Evolutionary conservation across 352 stramenopile species (phyloP).

Genomic region (Globisporangium iwayamae): DNA sequence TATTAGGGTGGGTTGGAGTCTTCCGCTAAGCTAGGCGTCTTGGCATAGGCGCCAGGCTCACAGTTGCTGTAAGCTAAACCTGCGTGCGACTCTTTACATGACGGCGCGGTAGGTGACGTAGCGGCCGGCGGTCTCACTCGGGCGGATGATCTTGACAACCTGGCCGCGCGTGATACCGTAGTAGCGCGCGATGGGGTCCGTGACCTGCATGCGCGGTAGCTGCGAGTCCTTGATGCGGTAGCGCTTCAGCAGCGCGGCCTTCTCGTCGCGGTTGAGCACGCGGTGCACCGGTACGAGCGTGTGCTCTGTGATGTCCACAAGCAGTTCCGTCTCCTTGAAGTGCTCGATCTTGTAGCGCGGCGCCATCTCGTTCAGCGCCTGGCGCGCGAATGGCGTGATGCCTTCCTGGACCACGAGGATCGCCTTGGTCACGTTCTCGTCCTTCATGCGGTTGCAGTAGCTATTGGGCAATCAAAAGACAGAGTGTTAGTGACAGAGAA

Average conservation of each 20-base stretch:
- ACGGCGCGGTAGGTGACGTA: constrained; percentile 99
- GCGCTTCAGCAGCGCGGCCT: constrained; percentile 96
- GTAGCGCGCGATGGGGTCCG: constrained; percentile 98
- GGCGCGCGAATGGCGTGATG: constrained; percentile 97
- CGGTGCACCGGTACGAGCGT: constrained; percentile 98
- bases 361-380: constrained; percentile 95
- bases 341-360: constrained; percentile 93
- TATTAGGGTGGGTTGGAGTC: constrained; percentile 1
- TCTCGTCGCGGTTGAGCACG: constrained; percentile 96
- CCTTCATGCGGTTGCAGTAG: constrained; percentile 96
- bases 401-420: constrained; percentile 96
- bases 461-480: constrained; percentile 8
- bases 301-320: constrained; percentile 99
- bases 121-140: constrained; percentile 97
- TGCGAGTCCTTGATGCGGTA: constrained; percentile 99
- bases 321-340: constrained; percentile 98
- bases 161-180: constrained; percentile 94
- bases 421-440: constrained; percentile 95
- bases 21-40: neutral
- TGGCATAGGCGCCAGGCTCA: no score
- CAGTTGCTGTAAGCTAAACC: no score
- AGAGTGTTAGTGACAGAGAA: neutral
- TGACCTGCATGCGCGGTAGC: constrained; percentile 98
- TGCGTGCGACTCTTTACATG: constrained; percentile 60
- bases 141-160: constrained; percentile 99